Evolutionary conservation across 176 grass and related monocot species (phyloP), one percentile per base, ranked within the genome.

Genomic region (Musa beccarii): DNA sequence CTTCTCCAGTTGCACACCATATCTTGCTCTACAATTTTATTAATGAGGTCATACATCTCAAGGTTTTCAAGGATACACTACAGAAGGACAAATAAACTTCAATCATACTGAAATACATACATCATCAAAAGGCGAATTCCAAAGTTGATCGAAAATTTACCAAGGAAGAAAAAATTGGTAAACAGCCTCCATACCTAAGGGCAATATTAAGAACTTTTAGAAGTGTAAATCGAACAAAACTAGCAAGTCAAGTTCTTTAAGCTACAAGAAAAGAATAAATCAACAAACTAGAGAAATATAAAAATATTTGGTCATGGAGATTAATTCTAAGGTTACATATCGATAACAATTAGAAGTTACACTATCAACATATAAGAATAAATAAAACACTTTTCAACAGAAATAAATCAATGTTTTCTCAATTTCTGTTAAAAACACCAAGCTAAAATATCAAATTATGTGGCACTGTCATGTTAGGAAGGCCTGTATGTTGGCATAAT

Each of bases 1-100:
- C 13, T 89, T 90, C 72, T 96, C 92, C 83, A 96, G 77, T 63
- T 92, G 87, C 52, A 96, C 89, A 79, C 89, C 92, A 84, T 96
- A 96, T 53, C 92, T 85, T 83, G 92, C 92, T 86, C 89, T 96
- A 74, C 43, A 96, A 85, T 17, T 68, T 52, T 43, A 62, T 61
- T 10, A 43, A 24, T 14, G 1, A 64, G 7, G 5, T 76, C 49
- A 51, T 9, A 64, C 22, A 23, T 76, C 29, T 12, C 8, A 51
- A 73, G 21, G 17, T 26, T 10, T 21, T 11, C 10, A 73, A 54
- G 82, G 9, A 72, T 20, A 78, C 7, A n/a, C 57, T 61, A 61
- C 6, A 62, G 57, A 21, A 43, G 34, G 34, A 5, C 34, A 43
- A 43, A 4, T 43, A 43, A 43, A 43, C 34, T 43, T 43, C 34